These are phyloP conservation scores for Ustilago trichophora DNA, from an alignment of 1,284 basidiomycete genomes.

Conservation along the genomic window DNA sequence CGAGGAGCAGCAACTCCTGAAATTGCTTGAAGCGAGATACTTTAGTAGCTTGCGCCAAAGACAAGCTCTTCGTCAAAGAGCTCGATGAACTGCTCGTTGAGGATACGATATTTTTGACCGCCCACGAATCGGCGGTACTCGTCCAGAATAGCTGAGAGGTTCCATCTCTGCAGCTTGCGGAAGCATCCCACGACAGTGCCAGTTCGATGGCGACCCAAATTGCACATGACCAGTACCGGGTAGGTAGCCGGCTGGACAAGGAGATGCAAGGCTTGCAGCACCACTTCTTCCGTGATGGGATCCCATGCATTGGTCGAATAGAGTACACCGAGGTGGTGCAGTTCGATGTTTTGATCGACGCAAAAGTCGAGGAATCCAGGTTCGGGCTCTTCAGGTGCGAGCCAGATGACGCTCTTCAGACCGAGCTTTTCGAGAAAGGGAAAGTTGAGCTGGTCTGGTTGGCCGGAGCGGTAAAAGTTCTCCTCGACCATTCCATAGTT, in stretches of 20 bases:
- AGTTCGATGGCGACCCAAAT: slow-evolving; percentile 70
- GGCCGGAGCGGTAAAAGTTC: slow-evolving; percentile 70
- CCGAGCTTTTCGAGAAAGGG: slow-evolving; percentile 70
- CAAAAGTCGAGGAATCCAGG: slow-evolving; percentile 67
- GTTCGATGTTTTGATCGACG: slow-evolving; percentile 63
- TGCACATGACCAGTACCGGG: slow-evolving; percentile 71
- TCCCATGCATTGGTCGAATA: slow-evolving; percentile 68
- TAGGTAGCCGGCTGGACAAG: slow-evolving; percentile 69
- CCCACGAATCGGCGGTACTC: slow-evolving; percentile 70
- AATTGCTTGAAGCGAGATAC: too few species aligned
- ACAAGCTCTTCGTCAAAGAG: slow-evolving; percentile 71
- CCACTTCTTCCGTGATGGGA: slow-evolving; percentile 70
- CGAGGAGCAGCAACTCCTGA: too few species aligned
- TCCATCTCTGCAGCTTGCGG: slow-evolving; percentile 69
- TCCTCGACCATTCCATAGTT: slow-evolving; percentile 71
- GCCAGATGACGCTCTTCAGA: slow-evolving; percentile 70
- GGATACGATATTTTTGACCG: slow-evolving; percentile 70
- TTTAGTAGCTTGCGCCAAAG: slow-evolving; percentile 69
- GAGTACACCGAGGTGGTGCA: slow-evolving; percentile 68
- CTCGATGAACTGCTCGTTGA: slow-evolving; percentile 72
- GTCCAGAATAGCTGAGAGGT: slow-evolving; percentile 70
- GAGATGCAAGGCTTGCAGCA: slow-evolving; percentile 70
- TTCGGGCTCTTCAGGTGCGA: slow-evolving; percentile 71
- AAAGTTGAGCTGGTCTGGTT: slow-evolving; percentile 71
- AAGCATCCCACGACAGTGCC: slow-evolving; percentile 71